Conservation (phyloP, 2,329 filamentous ascomycete species). For the Alternaria angustiovoidea region DNA sequence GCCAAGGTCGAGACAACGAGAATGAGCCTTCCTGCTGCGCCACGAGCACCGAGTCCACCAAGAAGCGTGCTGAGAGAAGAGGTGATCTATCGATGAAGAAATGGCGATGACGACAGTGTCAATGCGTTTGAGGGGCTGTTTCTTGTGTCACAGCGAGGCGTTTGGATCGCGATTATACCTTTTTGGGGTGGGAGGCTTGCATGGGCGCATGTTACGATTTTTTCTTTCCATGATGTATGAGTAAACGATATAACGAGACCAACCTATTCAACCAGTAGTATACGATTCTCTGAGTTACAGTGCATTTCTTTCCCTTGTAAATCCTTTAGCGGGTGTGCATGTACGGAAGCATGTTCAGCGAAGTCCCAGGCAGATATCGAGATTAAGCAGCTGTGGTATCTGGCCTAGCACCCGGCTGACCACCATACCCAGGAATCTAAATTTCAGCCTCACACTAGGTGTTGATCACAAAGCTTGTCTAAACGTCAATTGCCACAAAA, state of each 20-base stretch:
- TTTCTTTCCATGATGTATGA: neutral
- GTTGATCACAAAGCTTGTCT: conserved; percentile 8
- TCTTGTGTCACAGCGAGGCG: neutral
- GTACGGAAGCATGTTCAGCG: neutral
- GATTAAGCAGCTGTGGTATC: neutral
- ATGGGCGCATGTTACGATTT: neutral
- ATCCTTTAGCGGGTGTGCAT: neutral
- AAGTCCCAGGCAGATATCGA: neutral
- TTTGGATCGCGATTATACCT: neutral
- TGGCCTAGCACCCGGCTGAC: neutral
- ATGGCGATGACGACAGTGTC: no score
- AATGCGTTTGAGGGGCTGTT: neutral
- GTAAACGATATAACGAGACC: conserved; percentile 3
- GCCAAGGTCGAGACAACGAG: conserved; percentile 27
- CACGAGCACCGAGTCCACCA: conserved; percentile 23
- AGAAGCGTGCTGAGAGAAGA: conserved; percentile 22
- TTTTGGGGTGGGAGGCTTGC: neutral
- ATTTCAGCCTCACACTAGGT: neutral
- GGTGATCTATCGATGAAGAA: conserved; percentile 25
- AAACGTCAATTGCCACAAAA: neutral
- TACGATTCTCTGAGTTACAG: neutral
- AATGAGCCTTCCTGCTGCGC: conserved; percentile 34
- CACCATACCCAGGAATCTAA: neutral
- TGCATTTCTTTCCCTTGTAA: neutral
- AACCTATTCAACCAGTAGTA: neutral